Base-by-base conservation (phyloP, 192 early-diverging fungal species). In the Coemansia sp. region DNA sequence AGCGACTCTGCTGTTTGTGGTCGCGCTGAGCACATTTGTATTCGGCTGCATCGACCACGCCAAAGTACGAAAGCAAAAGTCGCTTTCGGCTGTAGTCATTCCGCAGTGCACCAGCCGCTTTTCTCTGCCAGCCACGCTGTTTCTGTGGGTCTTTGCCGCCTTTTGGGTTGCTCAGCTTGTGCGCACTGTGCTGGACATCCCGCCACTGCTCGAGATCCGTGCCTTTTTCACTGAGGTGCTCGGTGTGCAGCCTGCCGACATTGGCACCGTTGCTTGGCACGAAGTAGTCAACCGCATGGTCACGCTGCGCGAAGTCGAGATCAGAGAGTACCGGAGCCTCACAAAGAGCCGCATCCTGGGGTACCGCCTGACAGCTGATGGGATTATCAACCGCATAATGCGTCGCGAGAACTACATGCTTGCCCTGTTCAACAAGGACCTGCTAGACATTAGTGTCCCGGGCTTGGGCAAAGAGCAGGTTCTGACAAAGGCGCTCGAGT, bases 351-450 rank as follows among this genome's bases (percentile, higher is more conserved):
- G 74, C 53, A 80, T 74, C 65, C 78, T 71, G 34, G 66, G 58
- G 7, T 79, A 87, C 40, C 85, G 85, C 3, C 76, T 91, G 43
- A 87, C 89, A 61, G 88, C 82, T 33, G 88, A 87, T 60, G 86
- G 82, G 45, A 92, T 99, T 53, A 88, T 94, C 38, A 95, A 93
- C 77, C 90, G 96, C 16, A 98, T 99, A 66, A 89, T 98, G 91
- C 89, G 98, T 16, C 90, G 91, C 43, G 98, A 99, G 39, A 99
- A 99, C 83, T 99, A 97, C 75, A 81, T 95, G 83, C 90, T 97
- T 61, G 95, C 94, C 20, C 71, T 98, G 58, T 94, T 98, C 76
- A 94, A 95, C 83, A 94, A 93, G 69, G 94, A 96, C 28, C 56
- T 96, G 31, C 77, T 98, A 11, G 85, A 97, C 69, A 79, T 96